Percentiles rank a stretch among this genome's conserved stretches.
Conservation (phyloP, 192 early-diverging fungal species). For the Umbelopsis vinacea region DNA sequence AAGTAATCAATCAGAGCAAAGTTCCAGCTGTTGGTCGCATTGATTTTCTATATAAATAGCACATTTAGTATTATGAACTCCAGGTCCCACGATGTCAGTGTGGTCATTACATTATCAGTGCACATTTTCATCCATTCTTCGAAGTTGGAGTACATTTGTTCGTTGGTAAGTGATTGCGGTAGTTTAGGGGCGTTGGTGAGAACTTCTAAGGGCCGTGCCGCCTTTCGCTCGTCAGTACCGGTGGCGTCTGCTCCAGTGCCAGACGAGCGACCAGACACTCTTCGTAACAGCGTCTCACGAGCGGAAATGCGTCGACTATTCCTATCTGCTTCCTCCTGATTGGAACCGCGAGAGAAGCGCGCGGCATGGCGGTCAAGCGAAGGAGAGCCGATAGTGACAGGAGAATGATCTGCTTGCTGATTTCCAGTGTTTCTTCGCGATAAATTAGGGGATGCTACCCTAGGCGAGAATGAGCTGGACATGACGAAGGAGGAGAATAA, state of each 20-base stretch:
- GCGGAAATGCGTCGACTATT: constrained; percentile 11
- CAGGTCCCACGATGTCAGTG: neutral
- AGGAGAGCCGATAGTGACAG: constrained; percentile 1
- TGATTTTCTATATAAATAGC: constrained; percentile 80
- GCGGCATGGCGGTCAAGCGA: constrained; percentile 1
- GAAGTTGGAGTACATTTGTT: constrained; percentile 56
- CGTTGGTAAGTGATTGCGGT: constrained; percentile 31
- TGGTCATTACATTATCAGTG: constrained; percentile 79
- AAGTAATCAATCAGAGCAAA: constrained; percentile 99
- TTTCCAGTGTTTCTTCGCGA: constrained; percentile 4
- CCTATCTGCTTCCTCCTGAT: neutral
- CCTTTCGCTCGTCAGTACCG: neutral
- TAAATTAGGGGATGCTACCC: constrained; percentile 7
- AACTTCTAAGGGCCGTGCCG: neutral
- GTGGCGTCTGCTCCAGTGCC: neutral
- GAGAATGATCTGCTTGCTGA: neutral
- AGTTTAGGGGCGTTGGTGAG: constrained; percentile 27
- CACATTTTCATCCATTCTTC: constrained; percentile 99
- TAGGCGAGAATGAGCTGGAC: constrained; percentile 18
- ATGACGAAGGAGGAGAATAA: neutral
- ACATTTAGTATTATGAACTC: neutral
- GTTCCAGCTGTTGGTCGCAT: constrained; percentile 92
- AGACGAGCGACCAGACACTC: constrained; percentile 2
- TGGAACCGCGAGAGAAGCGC: neutral
- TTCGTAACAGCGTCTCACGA: neutral